These are phyloP conservation scores for Hylodesmum podocarpum DNA, from an alignment of 306 rosid genomes.

Conservation along the genomic window DNA sequence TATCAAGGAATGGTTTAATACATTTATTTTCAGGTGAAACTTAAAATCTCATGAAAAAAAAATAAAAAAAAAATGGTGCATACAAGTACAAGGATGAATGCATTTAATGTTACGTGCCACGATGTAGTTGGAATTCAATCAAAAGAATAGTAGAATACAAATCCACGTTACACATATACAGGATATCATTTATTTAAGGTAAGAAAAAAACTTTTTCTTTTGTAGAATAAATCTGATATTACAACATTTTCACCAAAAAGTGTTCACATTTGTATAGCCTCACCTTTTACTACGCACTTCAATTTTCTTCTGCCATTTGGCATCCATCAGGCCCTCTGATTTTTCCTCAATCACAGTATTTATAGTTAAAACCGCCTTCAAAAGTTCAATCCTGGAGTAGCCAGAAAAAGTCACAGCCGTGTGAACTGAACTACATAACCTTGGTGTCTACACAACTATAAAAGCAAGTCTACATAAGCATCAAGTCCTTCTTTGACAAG, in stretches of 20 bases:
- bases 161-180: not conserved
- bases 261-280: conserved; percentile 23
- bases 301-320: not conserved
- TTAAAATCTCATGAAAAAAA: not conserved
- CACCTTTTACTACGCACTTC: not conserved
- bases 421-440: conserved; percentile 30
- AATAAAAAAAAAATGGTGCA: not conserved
- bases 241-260: conserved; percentile 15
- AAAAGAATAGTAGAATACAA: conserved; percentile 8
- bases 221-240: not conserved
- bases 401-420: not conserved
- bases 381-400: conserved; percentile 5
- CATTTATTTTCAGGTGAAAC: not conserved
- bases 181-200: conserved; percentile 1
- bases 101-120: not conserved
- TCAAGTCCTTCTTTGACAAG: conserved; percentile 64
- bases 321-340: not conserved
- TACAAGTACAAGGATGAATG: not conserved
- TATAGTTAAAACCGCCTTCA: conserved; percentile 21
- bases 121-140: not conserved
- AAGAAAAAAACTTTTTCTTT: not conserved
- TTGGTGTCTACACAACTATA: conserved; percentile 32
- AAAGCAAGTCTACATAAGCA: conserved; percentile 65
- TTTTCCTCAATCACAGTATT: conserved; percentile 6
- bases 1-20: not conserved